Percentiles rank a stretch among this genome's conserved stretches.
phyloP scores from a whole-genome alignment of 306 rosid species.

The Sphenostylis stenocarpa region DNA sequence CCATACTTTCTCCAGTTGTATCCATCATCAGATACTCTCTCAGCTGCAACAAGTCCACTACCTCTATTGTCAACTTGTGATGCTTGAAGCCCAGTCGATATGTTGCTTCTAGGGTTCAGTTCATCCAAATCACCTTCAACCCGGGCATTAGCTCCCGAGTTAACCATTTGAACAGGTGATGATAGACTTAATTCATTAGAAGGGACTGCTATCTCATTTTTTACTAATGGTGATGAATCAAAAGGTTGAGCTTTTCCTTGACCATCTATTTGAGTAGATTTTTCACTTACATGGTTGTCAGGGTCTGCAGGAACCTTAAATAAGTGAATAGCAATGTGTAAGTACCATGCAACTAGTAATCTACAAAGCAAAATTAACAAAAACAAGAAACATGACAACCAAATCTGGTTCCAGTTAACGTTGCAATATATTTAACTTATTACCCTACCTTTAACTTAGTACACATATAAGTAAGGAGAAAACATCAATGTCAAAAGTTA shows the following conservation, averaged over 20 bases:
- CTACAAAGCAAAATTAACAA: slow-evolving; percentile 17
- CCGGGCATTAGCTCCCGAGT: slow-evolving; percentile 54
- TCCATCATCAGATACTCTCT: slow-evolving; percentile 83
- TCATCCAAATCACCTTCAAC: slow-evolving; percentile 66
- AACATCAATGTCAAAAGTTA: background rate
- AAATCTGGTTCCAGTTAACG: slow-evolving; percentile 15
- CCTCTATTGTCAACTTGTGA: slow-evolving; percentile 64
- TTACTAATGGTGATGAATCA: slow-evolving; percentile 50
- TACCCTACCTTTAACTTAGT: slow-evolving; percentile 15
- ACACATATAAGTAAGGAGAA: slow-evolving; percentile 14
- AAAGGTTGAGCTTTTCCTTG: slow-evolving; percentile 54
- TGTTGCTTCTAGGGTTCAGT: slow-evolving; percentile 51
- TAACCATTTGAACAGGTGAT: slow-evolving; percentile 55
- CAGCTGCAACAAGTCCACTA: slow-evolving; percentile 55
- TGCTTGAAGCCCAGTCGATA: slow-evolving; percentile 57
- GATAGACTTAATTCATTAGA: slow-evolving; percentile 66
- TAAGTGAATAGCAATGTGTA: slow-evolving; percentile 48
- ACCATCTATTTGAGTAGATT: slow-evolving; percentile 57
- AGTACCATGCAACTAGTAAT: slow-evolving; percentile 29
- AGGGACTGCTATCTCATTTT: slow-evolving; percentile 59
- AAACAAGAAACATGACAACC: slow-evolving; percentile 18
- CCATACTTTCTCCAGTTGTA: slow-evolving; percentile 99
- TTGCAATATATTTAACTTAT: slow-evolving; percentile 22
- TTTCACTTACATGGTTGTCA: slow-evolving; percentile 46
- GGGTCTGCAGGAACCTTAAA: slow-evolving; percentile 68